Evolutionary conservation across 2,329 filamentous ascomycete genomes (phyloP).

Genomic region (Aspergillus fumigatus): DNA sequence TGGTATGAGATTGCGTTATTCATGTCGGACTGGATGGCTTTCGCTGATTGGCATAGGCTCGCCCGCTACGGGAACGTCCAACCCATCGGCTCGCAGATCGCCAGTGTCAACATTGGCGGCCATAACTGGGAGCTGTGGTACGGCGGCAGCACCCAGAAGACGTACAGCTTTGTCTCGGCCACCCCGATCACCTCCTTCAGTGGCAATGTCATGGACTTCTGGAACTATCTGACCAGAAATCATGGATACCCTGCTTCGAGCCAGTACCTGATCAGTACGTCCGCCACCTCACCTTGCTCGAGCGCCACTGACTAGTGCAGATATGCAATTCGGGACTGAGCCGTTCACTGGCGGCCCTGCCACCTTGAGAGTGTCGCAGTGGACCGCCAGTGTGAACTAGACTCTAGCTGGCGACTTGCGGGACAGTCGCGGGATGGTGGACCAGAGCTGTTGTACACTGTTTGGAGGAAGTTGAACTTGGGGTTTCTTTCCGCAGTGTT

Average conservation of each 20-base stretch:
- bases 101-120: constrained; percentile 48
- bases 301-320: constrained; percentile 2
- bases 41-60: constrained; percentile 25
- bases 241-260: constrained; percentile 43
- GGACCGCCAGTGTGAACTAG: constrained; percentile 10
- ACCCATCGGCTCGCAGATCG: constrained; percentile 51
- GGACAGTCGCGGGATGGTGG: no score
- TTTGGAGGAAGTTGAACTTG: neutral
- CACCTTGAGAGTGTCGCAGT: constrained; percentile 21
- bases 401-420: neutral
- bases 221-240: constrained; percentile 47
- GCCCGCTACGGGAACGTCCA: constrained; percentile 49
- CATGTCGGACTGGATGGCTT: neutral
- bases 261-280: constrained; percentile 50
- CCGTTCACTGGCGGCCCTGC: constrained; percentile 50
- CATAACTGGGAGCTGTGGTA: constrained; percentile 53
- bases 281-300: neutral
- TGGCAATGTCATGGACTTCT: constrained; percentile 55
- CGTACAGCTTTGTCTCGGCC: constrained; percentile 51
- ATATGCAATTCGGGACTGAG: constrained; percentile 50
- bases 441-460: neutral
- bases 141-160: constrained; percentile 52
- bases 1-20: constrained; percentile 39
- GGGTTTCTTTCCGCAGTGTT: no score
- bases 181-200: constrained; percentile 46